Evolutionary conservation across 495 filamentous ascomycete species (phyloP).

Genomic region (Xylaria scruposa): DNA sequence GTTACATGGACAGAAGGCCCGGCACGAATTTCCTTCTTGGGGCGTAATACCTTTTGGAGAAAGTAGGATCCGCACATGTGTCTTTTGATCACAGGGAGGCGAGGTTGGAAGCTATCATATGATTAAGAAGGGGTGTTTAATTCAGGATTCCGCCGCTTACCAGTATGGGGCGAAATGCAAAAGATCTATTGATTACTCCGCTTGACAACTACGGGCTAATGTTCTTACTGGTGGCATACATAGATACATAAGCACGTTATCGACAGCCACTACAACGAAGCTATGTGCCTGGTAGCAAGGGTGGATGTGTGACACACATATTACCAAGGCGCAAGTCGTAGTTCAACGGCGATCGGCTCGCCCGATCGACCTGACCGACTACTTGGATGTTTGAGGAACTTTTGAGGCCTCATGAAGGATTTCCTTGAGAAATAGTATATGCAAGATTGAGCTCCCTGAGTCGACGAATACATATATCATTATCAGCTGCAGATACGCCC

Average conservation of each 20-base stretch:
- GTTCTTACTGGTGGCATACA: constrained; percentile 2
- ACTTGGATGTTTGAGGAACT: not conserved
- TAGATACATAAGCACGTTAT: constrained; percentile 1
- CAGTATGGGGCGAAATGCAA: not conserved
- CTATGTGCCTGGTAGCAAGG: not conserved
- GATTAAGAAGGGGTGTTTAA: not conserved
- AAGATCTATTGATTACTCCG: not conserved
- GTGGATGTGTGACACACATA: not conserved
- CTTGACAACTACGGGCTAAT: constrained; percentile 3
- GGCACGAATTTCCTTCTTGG: not conserved
- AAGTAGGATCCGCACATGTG: not conserved
- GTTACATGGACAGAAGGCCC: not conserved
- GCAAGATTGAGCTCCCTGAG: not conserved
- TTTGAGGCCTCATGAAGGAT: not conserved
- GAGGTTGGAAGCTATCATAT: not conserved
- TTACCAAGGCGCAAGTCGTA: not conserved
- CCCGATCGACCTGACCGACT: not conserved
- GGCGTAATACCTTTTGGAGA: not conserved
- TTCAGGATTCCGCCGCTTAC: not conserved
- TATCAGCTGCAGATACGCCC: not conserved
- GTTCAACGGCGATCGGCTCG: constrained; percentile 9
- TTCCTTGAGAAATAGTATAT: not conserved
- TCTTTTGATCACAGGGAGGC: not conserved
- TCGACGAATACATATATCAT: not conserved
- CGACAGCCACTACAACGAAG: not conserved